Evolutionary conservation across 257 asterid genomes (phyloP).

Genomic region (Solanum clarkiae): DNA sequence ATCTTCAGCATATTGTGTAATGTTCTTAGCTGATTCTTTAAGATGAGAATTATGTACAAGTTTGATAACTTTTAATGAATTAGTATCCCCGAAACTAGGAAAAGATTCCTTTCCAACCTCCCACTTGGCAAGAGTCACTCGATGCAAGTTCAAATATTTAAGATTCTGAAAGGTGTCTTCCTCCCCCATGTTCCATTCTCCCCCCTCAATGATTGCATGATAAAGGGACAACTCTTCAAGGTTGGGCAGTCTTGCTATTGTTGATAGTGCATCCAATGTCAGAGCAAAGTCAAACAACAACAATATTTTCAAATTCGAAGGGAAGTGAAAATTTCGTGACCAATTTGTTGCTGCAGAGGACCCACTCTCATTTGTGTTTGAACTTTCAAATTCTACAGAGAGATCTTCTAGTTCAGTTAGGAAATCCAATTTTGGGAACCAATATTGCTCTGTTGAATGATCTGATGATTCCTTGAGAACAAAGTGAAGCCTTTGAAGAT

Average conservation of each 20-base stretch:
- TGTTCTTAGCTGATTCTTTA: accelerated
- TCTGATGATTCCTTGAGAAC: neutral
- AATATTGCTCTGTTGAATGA: neutral
- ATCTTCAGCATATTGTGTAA: neutral
- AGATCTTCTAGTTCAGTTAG: neutral
- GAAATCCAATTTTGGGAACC: neutral
- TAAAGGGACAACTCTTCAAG: neutral
- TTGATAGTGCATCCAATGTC: neutral
- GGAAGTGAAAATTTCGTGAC: neutral
- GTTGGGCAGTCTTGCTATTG: neutral
- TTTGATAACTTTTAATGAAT: neutral
- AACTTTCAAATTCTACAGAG: accelerated
- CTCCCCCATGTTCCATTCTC: neutral
- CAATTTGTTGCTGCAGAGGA: neutral
- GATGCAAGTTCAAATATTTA: neutral
- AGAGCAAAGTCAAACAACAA: accelerated
- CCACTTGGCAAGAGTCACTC: neutral
- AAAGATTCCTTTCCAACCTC: neutral
- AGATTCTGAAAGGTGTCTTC: neutral
- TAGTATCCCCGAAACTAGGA: neutral
- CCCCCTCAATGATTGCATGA: accelerated
- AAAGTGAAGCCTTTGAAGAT: accelerated
- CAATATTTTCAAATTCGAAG: neutral
- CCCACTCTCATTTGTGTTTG: neutral
- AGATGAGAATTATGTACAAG: neutral